phyloP scores from a whole-genome alignment of 2,329 filamentous ascomycete species.

The Monilinia fructicola region DNA sequence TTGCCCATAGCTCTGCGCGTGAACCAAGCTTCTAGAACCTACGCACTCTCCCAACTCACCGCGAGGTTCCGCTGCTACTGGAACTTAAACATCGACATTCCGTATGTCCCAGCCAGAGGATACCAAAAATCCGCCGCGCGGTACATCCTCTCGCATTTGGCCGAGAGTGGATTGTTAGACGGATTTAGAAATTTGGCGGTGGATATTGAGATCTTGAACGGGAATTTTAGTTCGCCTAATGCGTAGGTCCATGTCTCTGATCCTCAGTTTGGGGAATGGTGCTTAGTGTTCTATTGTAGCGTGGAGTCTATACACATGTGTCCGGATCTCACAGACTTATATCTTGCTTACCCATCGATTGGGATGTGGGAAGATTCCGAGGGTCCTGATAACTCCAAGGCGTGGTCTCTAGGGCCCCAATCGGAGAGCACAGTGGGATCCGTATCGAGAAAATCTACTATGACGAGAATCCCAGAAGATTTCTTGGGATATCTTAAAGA shows the following conservation, averaged over 20 bases:
- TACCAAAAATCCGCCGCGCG: neutral
- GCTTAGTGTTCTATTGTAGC: neutral
- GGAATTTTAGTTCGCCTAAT: neutral
- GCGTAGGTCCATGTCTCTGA: neutral
- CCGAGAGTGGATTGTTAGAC: neutral
- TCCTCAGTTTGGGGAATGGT: neutral
- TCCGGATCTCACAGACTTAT: neutral
- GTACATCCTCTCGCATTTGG: neutral
- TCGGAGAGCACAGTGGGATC: neutral
- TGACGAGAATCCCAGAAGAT: neutral
- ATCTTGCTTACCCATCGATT: neutral
- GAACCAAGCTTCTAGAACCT: neutral
- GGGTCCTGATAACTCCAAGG: neutral
- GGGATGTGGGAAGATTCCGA: neutral
- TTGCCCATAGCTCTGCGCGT: conserved; percentile 8
- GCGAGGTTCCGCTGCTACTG: conserved; percentile 17
- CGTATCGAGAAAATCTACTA: neutral
- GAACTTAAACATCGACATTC: conserved; percentile 11
- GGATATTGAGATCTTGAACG: neutral
- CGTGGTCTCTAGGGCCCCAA: neutral
- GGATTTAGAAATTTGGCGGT: conserved; percentile 15
- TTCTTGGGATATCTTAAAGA: neutral
- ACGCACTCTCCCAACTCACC: conserved; percentile 1
- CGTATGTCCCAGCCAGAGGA: neutral
- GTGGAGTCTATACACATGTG: neutral